Percentiles rank a stretch among this genome's conserved stretches.
phyloP scores from a whole-genome alignment of 1,139 yeast genomes.

The Suzukiozyma palmioleophila region DNA sequence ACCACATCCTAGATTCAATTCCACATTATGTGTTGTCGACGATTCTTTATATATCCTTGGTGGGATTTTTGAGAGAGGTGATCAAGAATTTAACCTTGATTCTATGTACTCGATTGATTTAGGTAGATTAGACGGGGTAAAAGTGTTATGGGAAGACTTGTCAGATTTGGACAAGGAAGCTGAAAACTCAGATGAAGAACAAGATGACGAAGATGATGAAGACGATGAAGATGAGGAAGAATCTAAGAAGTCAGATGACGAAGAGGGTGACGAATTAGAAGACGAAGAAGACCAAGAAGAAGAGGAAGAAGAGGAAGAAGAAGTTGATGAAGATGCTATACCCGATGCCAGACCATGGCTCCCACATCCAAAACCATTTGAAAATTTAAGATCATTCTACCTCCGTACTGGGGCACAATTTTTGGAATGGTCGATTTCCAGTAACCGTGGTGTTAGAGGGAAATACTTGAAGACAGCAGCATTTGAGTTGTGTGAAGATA shows the following conservation, averaged over 20 bases:
- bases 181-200: constrained; percentile 39
- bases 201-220: constrained; percentile 48
- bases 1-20: constrained; percentile 89
- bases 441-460: constrained; percentile 83
- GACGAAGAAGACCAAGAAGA: constrained; percentile 56
- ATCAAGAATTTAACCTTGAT: constrained; percentile 77
- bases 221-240: constrained; percentile 63
- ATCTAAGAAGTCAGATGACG: constrained; percentile 55
- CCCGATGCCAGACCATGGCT: constrained; percentile 96
- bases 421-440: constrained; percentile 88
- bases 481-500: constrained; percentile 84
- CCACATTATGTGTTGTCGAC: constrained; percentile 80
- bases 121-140: constrained; percentile 83
- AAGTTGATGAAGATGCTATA: constrained; percentile 60
- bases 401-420: constrained; percentile 82
- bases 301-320: constrained; percentile 57
- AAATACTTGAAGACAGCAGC: constrained; percentile 86
- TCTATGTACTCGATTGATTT: constrained; percentile 83
- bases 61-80: constrained; percentile 87
- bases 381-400: constrained; percentile 76
- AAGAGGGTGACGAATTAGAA: constrained; percentile 44
- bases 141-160: constrained; percentile 86
- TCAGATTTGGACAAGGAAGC: constrained; percentile 28
- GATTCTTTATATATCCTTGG: constrained; percentile 86
- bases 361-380: constrained; percentile 97